Conservation (phyloP, 192 early-diverging fungal species). For the Coemansia sp. region DNA sequence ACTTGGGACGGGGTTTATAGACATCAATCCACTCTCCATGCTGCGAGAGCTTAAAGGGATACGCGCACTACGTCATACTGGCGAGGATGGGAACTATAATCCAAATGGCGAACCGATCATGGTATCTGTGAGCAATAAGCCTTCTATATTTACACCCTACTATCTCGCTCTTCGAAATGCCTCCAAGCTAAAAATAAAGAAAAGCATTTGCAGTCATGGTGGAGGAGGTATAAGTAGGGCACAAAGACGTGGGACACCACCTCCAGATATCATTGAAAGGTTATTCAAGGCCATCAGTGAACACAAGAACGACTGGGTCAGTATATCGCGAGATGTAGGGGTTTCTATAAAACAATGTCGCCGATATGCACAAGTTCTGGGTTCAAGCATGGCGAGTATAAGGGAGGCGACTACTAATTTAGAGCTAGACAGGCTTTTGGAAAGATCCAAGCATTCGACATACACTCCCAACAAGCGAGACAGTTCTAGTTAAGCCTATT, state of each 20-base stretch:
- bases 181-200: not conserved
- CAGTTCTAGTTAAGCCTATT: not conserved
- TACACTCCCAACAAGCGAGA: not conserved
- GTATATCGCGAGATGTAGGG: conserved; percentile 37
- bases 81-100: conserved; percentile 29
- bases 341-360: conserved; percentile 22
- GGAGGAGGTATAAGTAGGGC: not conserved
- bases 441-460: not conserved
- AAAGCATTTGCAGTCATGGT: not conserved
- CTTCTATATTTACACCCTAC: conserved; percentile 30
- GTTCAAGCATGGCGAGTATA: conserved; percentile 16
- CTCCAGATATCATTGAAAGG: conserved; percentile 21
- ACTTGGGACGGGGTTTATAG: conserved; percentile 15
- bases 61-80: conserved; percentile 40
- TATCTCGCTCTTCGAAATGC: conserved; percentile 16
- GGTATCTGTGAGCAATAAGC: not conserved
- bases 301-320: conserved; percentile 43
- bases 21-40: conserved; percentile 34
- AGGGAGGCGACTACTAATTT: conserved; percentile 9
- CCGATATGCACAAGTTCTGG: conserved; percentile 17
- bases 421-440: conserved; percentile 23
- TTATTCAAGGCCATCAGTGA: conserved; percentile 30
- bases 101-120: conserved; percentile 22
- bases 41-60: conserved; percentile 24
- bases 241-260: not conserved